Evolutionary conservation across 2,329 filamentous ascomycete species (phyloP), one percentile per base, ranked within the genome.

Genomic region (Diaporthe vaccinii): DNA sequence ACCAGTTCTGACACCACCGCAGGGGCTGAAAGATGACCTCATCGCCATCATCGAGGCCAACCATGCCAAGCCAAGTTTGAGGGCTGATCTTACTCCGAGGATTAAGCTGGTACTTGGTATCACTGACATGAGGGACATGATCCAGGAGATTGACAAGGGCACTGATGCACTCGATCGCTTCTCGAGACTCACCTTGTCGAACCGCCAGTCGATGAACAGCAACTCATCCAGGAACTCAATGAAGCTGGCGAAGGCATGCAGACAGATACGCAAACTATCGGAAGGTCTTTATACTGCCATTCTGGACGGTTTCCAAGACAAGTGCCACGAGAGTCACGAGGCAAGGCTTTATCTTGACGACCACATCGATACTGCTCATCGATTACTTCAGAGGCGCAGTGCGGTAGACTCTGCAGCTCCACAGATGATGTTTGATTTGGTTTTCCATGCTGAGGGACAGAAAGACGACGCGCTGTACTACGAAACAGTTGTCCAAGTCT

Each of bases 401-500:
- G 2, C 34, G 9, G 51, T 39, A 39, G 39, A 20, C 15, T 10
- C 36, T 22, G 31, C 25, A 17, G 44, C 25, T 31, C 72, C 59
- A 9, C 59, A 7, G 36, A 55, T 72, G 39, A 46, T 62, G 5
- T 72, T 72, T 25, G 41, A 72, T 51, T 41, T 74, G 20, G 71
- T 53, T 22, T 76, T 76, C 7, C 20, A 58, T 46, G 41, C 53
- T 49, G 28, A 2, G 10, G 55, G 34, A 9, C 41, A 41, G 20
- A 34, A 74, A 10, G 51, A 22, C 2, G 51, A 67, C 3, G 31
- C 20, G 2, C 14, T 74, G 25, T 74, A n/a, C 39, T 62, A 74
- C 65, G 72, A 76, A 65, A 68, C 72, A 31, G 65, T 25, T 20
- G 75, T 76, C 4, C 53, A 72, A 58, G 75, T 74, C 34, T 34